Conservation (phyloP, 495 filamentous ascomycete species). For the Astrothelium macrocarpum region DNA sequence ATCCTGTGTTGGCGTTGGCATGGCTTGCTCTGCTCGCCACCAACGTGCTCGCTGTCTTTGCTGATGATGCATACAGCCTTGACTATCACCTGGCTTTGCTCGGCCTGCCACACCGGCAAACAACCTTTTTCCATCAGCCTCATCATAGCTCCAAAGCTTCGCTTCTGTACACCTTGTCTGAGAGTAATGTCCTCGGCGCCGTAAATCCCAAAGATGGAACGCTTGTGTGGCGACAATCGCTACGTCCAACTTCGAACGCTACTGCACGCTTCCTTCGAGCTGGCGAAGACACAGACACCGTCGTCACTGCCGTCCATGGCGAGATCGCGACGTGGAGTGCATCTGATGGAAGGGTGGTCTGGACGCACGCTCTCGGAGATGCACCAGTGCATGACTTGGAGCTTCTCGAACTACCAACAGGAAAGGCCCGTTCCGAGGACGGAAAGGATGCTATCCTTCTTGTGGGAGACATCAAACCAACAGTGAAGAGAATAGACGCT, state of each 20-base stretch:
- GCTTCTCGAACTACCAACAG: constrained; percentile 62
- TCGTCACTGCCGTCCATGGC: constrained; percentile 59
- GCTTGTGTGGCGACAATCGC: constrained; percentile 74
- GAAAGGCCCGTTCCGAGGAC: constrained; percentile 26
- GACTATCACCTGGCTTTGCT: constrained; percentile 91
- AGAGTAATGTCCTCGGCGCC: constrained; percentile 71
- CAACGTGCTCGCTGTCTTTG: constrained; percentile 58
- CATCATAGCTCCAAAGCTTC: constrained; percentile 70
- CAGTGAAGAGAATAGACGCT: constrained; percentile 59
- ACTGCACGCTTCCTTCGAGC: constrained; percentile 52
- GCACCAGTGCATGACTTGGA: constrained; percentile 67
- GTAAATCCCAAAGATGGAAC: constrained; percentile 79
- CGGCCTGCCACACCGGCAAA: constrained; percentile 66
- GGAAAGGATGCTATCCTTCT: constrained; percentile 66
- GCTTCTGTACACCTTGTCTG: constrained; percentile 81
- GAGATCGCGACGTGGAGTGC: constrained; percentile 76
- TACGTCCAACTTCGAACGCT: constrained; percentile 30
- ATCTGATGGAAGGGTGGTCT: constrained; percentile 65
- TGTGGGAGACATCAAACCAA: constrained; percentile 45
- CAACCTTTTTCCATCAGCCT: constrained; percentile 92
- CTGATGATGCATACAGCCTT: constrained; percentile 81
- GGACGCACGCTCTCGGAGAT: constrained; percentile 49
- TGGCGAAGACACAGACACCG: constrained; percentile 59
- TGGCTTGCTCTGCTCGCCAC: constrained; percentile 14
- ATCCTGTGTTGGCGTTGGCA: constrained; percentile 6